These are phyloP conservation scores for Pyrenochaeta sp. DNA, from an alignment of 2,329 filamentous ascomycete genomes.

Conservation along the genomic window DNA sequence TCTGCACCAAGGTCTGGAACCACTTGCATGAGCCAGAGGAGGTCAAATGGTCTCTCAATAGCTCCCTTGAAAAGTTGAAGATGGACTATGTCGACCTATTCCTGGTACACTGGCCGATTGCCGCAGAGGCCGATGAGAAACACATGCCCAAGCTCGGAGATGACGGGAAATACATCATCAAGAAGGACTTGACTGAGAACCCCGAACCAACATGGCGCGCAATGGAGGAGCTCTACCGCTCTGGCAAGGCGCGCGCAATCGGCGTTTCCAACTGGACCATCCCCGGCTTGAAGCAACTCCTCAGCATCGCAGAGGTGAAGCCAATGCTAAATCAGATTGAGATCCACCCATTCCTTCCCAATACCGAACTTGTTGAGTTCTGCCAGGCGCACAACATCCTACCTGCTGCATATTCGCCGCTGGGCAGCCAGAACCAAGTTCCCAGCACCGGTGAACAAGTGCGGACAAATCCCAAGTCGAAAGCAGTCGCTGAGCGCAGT, in stretches of 20 bases:
- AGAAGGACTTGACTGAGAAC: slow-evolving; percentile 72
- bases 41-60: slow-evolving; percentile 67
- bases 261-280: slow-evolving; percentile 79
- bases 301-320: slow-evolving; percentile 69
- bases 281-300: slow-evolving; percentile 72
- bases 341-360: slow-evolving; percentile 77
- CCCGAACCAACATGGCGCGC: slow-evolving; percentile 73
- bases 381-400: slow-evolving; percentile 68
- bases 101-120: slow-evolving; percentile 69
- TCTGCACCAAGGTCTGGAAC: slow-evolving; percentile 77
- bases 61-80: slow-evolving; percentile 70
- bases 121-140: slow-evolving; percentile 60
- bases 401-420: slow-evolving; percentile 71
- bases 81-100: slow-evolving; percentile 74
- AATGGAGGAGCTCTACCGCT: slow-evolving; percentile 68
- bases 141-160: slow-evolving; percentile 65
- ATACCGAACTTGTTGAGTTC: slow-evolving; percentile 66
- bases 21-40: slow-evolving; percentile 65
- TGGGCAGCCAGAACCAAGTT: slow-evolving; percentile 75
- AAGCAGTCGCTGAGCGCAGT: slow-evolving; percentile 75
- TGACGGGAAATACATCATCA: slow-evolving; percentile 68
- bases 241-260: slow-evolving; percentile 71
- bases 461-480: slow-evolving; percentile 72
- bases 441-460: slow-evolving; percentile 74
- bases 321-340: slow-evolving; percentile 78